Evolutionary conservation across 2,329 filamentous ascomycete genomes (phyloP), one percentile per base, ranked within the genome.

Genomic region (Coniochaeta sp.): DNA sequence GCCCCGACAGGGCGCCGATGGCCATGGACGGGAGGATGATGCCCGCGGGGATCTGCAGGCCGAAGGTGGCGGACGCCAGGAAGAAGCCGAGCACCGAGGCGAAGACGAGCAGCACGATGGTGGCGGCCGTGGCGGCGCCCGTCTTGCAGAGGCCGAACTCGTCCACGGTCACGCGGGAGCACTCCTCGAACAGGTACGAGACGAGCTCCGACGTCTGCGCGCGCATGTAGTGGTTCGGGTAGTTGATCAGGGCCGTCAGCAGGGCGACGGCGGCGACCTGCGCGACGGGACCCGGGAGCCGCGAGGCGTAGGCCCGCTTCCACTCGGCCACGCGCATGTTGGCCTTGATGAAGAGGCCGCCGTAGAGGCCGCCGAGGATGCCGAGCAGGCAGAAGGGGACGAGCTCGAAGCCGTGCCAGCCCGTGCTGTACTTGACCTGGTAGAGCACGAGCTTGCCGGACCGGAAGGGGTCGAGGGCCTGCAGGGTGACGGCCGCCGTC

Each of bases 11-110:
- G 10, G 93, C 95, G 30, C 95, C 95, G 61, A 99, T 93, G 52
- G 93, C 92, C 86, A 99, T 95, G 14, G 93, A 96, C 1, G 95
- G 95, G 1, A 99, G 82, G 62, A 99, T 92, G 65, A 99, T 96
- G 54, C 95, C 95, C 2, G 95, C 93, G 9, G 95, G 95, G 57
- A 99, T 91, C 67, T 96, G 90, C 7, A 98, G 82, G 50, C 95
- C 95, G 71, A 99, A 99, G 0, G 93, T 98, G 63, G 96, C 82
- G 59, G 89, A 86, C 12, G 93, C 87, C 16, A 99, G 84, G 64
- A 93, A 82, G 75, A 96, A 93, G 61, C 92, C 95, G 7, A 96
- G 81, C 16, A 91, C 74, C 3, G 93, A 87, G 47, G 93, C 95
- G 62, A 96, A 81, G 7, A 98, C 74, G 17, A 99, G 81, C 6